Evolutionary conservation across 2,329 filamentous ascomycete genomes (phyloP).

Genomic region (Alternaria tenuissima): DNA sequence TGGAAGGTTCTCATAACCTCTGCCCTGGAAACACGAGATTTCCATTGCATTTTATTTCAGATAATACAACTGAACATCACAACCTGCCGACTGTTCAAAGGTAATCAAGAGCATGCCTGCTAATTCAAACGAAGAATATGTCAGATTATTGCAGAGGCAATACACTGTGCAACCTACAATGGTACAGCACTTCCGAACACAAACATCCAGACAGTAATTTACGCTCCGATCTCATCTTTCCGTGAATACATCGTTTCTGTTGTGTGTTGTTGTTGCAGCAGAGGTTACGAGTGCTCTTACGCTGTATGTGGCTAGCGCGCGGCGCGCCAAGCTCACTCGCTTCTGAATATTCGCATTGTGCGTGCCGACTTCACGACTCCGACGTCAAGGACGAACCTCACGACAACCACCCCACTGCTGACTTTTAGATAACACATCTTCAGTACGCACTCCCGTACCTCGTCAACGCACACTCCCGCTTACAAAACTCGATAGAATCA

Average conservation of each 20-base stretch:
- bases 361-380: slow-evolving; percentile 21
- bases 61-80: too few species aligned
- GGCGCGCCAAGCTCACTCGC: slow-evolving; percentile 25
- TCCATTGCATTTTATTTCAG: background rate
- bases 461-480: slow-evolving; percentile 19
- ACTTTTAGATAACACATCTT: slow-evolving; percentile 49
- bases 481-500: slow-evolving; percentile 52
- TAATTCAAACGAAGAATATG: too few species aligned
- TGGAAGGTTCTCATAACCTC: background rate
- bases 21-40: background rate
- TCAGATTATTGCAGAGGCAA: too few species aligned
- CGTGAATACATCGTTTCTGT: too few species aligned
- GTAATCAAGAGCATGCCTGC: too few species aligned
- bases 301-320: slow-evolving; percentile 11
- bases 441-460: slow-evolving; percentile 37
- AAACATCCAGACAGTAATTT: too few species aligned
- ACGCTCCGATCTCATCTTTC: too few species aligned
- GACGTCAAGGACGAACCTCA: slow-evolving; percentile 35
- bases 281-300: background rate
- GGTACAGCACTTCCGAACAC: too few species aligned
- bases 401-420: slow-evolving; percentile 46
- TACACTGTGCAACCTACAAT: too few species aligned
- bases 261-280: too few species aligned
- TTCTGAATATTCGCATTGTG: background rate
- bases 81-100: too few species aligned